Conservation (phyloP, 2,329 filamentous ascomycete species). For the Fonsecaea nubica region DNA sequence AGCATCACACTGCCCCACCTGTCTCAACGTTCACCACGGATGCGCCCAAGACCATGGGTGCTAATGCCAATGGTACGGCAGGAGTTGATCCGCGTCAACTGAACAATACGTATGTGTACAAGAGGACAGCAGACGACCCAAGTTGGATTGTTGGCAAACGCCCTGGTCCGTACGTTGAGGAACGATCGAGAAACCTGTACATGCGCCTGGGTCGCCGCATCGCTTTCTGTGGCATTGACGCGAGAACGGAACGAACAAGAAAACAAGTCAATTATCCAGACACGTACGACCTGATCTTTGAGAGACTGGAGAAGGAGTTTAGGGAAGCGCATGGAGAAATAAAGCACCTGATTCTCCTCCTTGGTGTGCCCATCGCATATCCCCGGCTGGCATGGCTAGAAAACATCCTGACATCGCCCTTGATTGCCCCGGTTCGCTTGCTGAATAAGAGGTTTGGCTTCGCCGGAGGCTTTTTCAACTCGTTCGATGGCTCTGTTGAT, state of each 20-base stretch:
- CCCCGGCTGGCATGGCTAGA: conserved; percentile 92
- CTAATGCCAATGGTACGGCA: conserved; percentile 56
- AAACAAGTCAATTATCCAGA: conserved; percentile 88
- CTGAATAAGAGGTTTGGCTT: conserved; percentile 89
- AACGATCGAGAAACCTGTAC: conserved; percentile 66
- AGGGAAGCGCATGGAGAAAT: conserved; percentile 59
- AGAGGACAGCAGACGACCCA: conserved; percentile 64
- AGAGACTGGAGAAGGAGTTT: conserved; percentile 61
- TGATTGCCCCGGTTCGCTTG: conserved; percentile 88
- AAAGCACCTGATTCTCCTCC: conserved; percentile 67
- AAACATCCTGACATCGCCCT: conserved; percentile 83
- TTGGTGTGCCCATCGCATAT: conserved; percentile 74
- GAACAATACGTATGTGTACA: conserved; percentile 74
- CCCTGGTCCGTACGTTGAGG: conserved; percentile 72
- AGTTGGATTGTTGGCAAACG: conserved; percentile 80
- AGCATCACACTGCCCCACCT: conserved; percentile 82
- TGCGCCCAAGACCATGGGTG: conserved; percentile 62
- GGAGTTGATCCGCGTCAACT: conserved; percentile 72
- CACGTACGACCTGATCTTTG: conserved; percentile 67
- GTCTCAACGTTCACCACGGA: conserved; percentile 84
- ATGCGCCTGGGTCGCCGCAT: conserved; percentile 70
- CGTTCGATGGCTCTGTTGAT: conserved; percentile 81
- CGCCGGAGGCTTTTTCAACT: conserved; percentile 85
- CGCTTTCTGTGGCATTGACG: conserved; percentile 66
- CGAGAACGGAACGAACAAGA: conserved; percentile 76